These are phyloP conservation scores for Citrus australasica DNA, from an alignment of 345 rosid species.

Conservation along the genomic window DNA sequence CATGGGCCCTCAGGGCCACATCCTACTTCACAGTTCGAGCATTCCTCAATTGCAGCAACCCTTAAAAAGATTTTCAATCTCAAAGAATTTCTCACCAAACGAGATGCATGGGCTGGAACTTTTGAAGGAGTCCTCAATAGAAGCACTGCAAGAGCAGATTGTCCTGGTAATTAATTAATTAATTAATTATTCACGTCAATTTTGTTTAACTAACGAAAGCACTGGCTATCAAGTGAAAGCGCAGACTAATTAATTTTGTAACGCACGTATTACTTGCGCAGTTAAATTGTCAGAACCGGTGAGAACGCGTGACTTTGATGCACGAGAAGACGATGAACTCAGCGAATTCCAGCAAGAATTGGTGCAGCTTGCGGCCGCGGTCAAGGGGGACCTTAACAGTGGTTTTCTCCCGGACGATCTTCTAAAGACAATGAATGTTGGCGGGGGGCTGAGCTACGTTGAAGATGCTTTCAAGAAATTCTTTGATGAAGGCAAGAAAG, in stretches of 20 bases:
- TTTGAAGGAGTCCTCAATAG: slow-evolving; percentile 57
- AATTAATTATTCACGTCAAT: background rate
- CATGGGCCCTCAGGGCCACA: slow-evolving; percentile 78
- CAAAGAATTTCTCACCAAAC: slow-evolving; percentile 67
- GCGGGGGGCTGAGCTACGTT: slow-evolving; percentile 46
- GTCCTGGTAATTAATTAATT: slow-evolving; percentile 51
- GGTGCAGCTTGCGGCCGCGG: slow-evolving; percentile 55
- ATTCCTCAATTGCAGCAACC: slow-evolving; percentile 83
- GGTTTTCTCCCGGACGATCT: slow-evolving; percentile 47
- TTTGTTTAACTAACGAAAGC: no score
- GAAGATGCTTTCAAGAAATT: slow-evolving; percentile 42
- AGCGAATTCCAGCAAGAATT: slow-evolving; percentile 72
- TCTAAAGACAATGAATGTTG: slow-evolving; percentile 58
- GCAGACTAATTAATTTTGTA: no score
- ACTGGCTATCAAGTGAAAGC: no score
- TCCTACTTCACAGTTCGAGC: slow-evolving; percentile 76
- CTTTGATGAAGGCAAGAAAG: slow-evolving; percentile 37
- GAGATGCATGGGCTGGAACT: slow-evolving; percentile 92
- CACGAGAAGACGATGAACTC: slow-evolving; percentile 43
- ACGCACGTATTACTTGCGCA: slow-evolving; percentile 7
- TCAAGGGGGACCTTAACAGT: slow-evolving; percentile 55
- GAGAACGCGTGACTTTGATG: slow-evolving; percentile 31
- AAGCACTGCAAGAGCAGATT: slow-evolving; percentile 58
- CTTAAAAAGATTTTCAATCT: slow-evolving; percentile 76
- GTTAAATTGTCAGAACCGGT: slow-evolving; percentile 46